phyloP scores from a whole-genome alignment of 1,284 basidiomycete genomes.

The Melanopsichium pennsylvanicum region DNA sequence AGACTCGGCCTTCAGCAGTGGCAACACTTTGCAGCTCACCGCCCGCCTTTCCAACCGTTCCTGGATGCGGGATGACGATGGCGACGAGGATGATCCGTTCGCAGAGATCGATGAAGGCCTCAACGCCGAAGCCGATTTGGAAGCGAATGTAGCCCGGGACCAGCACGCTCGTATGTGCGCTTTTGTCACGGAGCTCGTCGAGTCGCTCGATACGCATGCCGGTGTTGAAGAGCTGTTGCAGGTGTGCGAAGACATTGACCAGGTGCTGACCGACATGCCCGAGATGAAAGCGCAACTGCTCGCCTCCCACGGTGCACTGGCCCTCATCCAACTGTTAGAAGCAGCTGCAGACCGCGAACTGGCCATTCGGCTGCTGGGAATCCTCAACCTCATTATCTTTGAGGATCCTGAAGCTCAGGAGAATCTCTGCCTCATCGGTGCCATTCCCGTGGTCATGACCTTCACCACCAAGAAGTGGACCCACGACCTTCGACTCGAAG shows the following conservation, averaged over 20 bases:
- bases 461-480: constrained; percentile 95
- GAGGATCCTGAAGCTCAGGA: constrained; percentile 86
- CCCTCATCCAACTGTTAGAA: constrained; percentile 90
- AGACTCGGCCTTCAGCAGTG: constrained; percentile 22
- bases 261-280: constrained; percentile 80
- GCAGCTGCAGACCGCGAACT: constrained; percentile 81
- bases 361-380: constrained; percentile 80
- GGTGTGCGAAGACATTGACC: constrained; percentile 85
- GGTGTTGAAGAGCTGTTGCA: constrained; percentile 81
- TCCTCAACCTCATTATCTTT: constrained; percentile 88
- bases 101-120: constrained; percentile 58
- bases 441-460: constrained; percentile 68
- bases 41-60: constrained; percentile 54
- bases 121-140: constrained; percentile 53
- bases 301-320: constrained; percentile 89
- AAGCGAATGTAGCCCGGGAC: constrained; percentile 59
- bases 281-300: constrained; percentile 90
- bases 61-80: constrained; percentile 52
- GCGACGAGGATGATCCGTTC: constrained; percentile 56
- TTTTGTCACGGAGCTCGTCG: constrained; percentile 82
- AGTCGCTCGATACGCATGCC: constrained; percentile 80
- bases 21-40: constrained; percentile 47
- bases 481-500: constrained; percentile 90
- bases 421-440: constrained; percentile 89
- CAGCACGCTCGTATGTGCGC: constrained; percentile 77